Evolutionary conservation across 176 grass and related monocot genomes (phyloP).

Genomic region (barley (Hordeum vulgare)): MorexV3_pseudomolecules_assembly NC_058521.1:585919104-585919603

Average conservation of each 20-base stretch:
- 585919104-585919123: background rate
- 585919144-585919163: background rate
- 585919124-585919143: background rate
- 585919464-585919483: background rate
- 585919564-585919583: background rate
- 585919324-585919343: constrained; percentile 23
- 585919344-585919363: constrained; percentile 59
- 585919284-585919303: background rate
- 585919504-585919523: background rate
- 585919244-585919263: background rate
- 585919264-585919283: background rate
- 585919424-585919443: constrained; percentile 96
- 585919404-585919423: constrained; percentile 98
- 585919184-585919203: background rate
- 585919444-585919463: constrained; percentile 72
- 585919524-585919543: background rate
- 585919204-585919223: background rate
- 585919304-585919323: background rate
- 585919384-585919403: constrained; percentile 97
- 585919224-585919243: background rate
- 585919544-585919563: background rate
- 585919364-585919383: constrained; percentile 91
- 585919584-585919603: background rate
- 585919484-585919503: background rate
- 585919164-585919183: background rate